These are phyloP conservation scores for Ceratobasidium sp. DNA, from an alignment of 1,284 basidiomycete genomes.

Conservation along the genomic window DNA sequence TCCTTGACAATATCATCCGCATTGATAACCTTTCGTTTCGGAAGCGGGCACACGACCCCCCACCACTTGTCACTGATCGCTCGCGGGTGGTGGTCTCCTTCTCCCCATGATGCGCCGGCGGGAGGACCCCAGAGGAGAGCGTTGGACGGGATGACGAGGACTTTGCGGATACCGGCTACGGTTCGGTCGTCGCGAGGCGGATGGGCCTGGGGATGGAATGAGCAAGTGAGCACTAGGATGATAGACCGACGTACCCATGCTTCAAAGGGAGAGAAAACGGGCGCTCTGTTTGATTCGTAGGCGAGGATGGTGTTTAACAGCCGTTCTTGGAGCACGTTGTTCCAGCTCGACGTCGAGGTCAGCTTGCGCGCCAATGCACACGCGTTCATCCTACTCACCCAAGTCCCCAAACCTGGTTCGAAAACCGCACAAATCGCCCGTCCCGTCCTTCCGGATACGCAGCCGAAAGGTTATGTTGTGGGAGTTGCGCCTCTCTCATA, in stretches of 20 bases:
- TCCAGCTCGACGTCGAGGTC: constrained; percentile 64
- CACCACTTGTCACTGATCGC: constrained; percentile 60
- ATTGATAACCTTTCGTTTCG: constrained; percentile 52
- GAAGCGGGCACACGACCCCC: constrained; percentile 59
- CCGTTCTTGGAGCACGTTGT: constrained; percentile 69
- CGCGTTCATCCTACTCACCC: constrained; percentile 39
- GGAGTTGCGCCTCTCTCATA: constrained; percentile 45
- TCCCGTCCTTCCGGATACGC: constrained; percentile 46
- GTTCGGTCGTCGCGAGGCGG: constrained; percentile 28
- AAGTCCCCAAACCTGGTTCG: constrained; percentile 43
- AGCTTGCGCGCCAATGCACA: background rate
- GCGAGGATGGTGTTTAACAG: constrained; percentile 55
- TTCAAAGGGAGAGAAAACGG: constrained; percentile 46
- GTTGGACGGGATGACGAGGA: constrained; percentile 53
- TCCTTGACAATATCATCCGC: constrained; percentile 36
- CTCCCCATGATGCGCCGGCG: constrained; percentile 63
- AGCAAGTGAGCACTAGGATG: background rate
- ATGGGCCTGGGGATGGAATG: constrained; percentile 18
- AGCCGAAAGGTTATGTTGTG: constrained; percentile 47
- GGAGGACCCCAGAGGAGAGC: constrained; percentile 68
- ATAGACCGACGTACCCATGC: constrained; percentile 31
- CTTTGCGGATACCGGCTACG: constrained; percentile 1
- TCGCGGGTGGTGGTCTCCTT: constrained; percentile 56
- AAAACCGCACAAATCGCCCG: constrained; percentile 44
- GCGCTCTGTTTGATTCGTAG: constrained; percentile 48